Evolutionary conservation across 176 grass and related monocot genomes (phyloP).

Genomic region (Ampelocalamus luodianensis): DNA sequence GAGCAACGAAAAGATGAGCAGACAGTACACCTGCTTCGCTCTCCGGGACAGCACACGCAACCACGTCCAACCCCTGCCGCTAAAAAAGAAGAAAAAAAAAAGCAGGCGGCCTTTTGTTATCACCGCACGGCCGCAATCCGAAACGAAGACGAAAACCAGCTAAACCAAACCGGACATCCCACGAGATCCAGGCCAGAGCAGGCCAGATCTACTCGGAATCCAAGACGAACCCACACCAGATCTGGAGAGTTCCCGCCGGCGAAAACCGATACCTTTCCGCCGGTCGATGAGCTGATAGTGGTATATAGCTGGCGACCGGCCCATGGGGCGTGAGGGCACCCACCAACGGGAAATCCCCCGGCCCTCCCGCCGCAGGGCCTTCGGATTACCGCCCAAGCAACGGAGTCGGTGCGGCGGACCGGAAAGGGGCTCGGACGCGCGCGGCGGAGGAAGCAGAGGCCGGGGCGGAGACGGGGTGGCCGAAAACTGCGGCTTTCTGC

Average conservation of each 20-base stretch:
- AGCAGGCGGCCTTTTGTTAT: background rate
- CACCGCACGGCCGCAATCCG: background rate
- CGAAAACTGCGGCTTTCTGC: background rate
- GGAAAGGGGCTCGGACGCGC: background rate
- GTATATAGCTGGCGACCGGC: constrained; percentile 45
- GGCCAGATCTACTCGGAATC: constrained; percentile 38
- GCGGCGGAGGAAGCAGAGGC: background rate
- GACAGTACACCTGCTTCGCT: constrained; percentile 34
- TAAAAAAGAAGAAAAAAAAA: background rate
- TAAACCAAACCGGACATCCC: background rate
- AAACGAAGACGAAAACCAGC: constrained; percentile 1
- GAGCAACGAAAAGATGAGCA: constrained; percentile 9
- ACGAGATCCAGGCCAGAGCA: constrained; percentile 38
- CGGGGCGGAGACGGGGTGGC: background rate
- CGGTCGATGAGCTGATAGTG: constrained; percentile 63
- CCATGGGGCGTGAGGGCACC: constrained; percentile 44
- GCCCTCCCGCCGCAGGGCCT: constrained; percentile 18
- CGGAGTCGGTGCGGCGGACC: background rate
- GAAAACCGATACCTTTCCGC: constrained; percentile 36
- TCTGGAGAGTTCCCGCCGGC: background rate
- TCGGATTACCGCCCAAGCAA: background rate
- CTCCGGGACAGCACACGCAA: background rate
- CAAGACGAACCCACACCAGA: constrained; percentile 11
- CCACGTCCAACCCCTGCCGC: background rate
- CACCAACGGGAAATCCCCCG: background rate